Conservation (phyloP, 2,329 filamentous ascomycete genomes). For the Aspergillus fructus region DNA sequence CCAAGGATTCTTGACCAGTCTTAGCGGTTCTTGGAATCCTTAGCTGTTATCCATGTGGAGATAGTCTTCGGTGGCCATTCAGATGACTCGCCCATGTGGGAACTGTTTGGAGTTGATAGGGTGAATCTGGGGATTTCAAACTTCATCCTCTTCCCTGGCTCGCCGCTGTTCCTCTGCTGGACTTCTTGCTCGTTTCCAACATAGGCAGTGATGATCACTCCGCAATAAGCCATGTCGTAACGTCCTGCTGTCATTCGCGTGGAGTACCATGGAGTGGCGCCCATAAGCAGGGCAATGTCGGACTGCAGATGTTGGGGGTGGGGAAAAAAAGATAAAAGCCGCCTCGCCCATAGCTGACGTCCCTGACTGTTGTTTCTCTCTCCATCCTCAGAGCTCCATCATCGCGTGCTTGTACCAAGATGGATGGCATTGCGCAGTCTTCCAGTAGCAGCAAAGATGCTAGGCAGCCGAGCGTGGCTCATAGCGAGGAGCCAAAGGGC, state of each 20-base stretch:
- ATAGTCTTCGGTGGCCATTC: background rate
- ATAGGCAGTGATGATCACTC: background rate
- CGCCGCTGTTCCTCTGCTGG: background rate
- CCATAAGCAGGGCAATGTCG: background rate
- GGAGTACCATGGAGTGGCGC: background rate
- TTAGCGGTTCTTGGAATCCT: background rate
- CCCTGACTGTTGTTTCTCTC: background rate
- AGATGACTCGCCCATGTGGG: conserved; percentile 3
- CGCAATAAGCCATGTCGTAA: background rate
- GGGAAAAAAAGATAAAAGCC: background rate
- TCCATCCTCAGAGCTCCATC: background rate
- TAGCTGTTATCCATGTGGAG: background rate
- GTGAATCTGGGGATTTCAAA: background rate
- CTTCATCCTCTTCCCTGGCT: background rate
- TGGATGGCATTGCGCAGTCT: background rate
- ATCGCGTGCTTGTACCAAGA: background rate
- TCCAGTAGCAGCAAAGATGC: conserved; percentile 4
- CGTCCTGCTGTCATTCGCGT: background rate
- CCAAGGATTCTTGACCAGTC: background rate
- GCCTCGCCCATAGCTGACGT: background rate
- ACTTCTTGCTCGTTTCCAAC: background rate
- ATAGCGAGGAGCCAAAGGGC: conserved; percentile 15
- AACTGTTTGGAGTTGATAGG: background rate
- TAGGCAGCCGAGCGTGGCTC: conserved; percentile 8
- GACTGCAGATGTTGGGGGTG: background rate